Evolutionary conservation across 345 rosid genomes (phyloP), one percentile per base, ranked within the genome.

Genomic region (Gossypium mustelinum): DNA sequence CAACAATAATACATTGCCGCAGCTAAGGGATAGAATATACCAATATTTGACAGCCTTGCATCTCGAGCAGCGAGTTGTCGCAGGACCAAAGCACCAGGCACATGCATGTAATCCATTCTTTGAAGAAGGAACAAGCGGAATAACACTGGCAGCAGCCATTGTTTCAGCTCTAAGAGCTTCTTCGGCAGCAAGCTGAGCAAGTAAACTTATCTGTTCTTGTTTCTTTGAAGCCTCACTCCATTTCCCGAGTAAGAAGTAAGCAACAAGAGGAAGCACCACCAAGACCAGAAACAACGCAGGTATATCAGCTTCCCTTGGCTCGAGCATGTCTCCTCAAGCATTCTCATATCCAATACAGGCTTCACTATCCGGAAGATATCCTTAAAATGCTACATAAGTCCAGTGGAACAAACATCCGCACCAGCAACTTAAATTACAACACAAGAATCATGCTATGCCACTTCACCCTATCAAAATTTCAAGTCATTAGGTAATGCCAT

Each of bases 291-390:
- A 89, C 76, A 90, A 82, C 79, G 77, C 75, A 57, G 93, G 94
- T 80, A 92, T 72, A 80, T 90, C 95, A 77, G 90, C 91, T 87
- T 85, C 95, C 93, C 92, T 92, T 87, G 97, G 92, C 86, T 92
- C 89, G 44, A 92, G 97, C 97, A 92, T 92, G 90, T 86, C 92
- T 90, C 75, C 80, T 81, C 83, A 79, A 87, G 84, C 89, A 84
- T 85, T 81, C 86, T 90, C 97, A 92, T 90, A 85, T 85, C 97
- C 93, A 81, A 78, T 60, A 57, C 47, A 24, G 67, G 74, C 80
- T 69, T 73, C 54, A 71, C 64, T 18, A 68, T 55, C 76, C 75
- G 48, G 57, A 72, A 74, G 74, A 74, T 14, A 65, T 72, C 74
- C 82, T 75, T 75, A 22, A 61, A 52, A 77, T 64, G 79, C 84